These are phyloP conservation scores for Spathaspora arborariae DNA, from an alignment of 805 yeast genomes.

Conservation along the genomic window DNA sequence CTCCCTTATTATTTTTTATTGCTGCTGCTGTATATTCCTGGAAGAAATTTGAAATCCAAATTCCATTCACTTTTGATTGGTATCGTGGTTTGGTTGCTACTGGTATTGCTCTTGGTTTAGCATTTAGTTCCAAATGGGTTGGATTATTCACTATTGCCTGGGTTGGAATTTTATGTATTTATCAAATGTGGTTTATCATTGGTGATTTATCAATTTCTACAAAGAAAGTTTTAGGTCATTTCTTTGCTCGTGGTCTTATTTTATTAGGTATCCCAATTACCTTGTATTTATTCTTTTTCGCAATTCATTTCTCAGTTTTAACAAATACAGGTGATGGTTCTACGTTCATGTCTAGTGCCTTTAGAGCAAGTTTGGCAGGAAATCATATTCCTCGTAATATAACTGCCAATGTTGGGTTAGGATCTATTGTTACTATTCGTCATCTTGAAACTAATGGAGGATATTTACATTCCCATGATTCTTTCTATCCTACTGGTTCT, in stretches of 20 bases:
- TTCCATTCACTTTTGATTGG: constrained; percentile 58
- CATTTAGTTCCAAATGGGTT: constrained; percentile 78
- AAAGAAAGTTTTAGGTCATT: constrained; percentile 42
- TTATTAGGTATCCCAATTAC: constrained; percentile 57
- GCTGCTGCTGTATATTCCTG: constrained; percentile 65
- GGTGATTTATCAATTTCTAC: constrained; percentile 63
- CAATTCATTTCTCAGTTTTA: constrained; percentile 59
- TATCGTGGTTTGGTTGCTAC: constrained; percentile 58
- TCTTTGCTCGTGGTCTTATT: constrained; percentile 46
- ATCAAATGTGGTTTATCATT: constrained; percentile 65
- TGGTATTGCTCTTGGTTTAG: constrained; percentile 68
- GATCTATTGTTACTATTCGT: constrained; percentile 62
- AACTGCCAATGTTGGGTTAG: constrained; percentile 66
- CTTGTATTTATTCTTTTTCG: constrained; percentile 56
- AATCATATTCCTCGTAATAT: constrained; percentile 58
- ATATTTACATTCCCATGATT: constrained; percentile 77
- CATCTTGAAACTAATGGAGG: constrained; percentile 75
- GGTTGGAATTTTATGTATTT: constrained; percentile 61
- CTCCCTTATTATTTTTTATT: constrained; percentile 74
- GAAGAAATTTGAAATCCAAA: constrained; percentile 62
- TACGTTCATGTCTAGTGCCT: constrained; percentile 68
- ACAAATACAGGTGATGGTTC: constrained; percentile 65
- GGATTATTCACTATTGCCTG: constrained; percentile 79
- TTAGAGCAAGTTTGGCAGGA: constrained; percentile 60
- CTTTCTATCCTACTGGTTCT: constrained; percentile 71